These are phyloP conservation scores for Senna tora DNA, from an alignment of 306 rosid genomes.

Conservation along the genomic window DNA sequence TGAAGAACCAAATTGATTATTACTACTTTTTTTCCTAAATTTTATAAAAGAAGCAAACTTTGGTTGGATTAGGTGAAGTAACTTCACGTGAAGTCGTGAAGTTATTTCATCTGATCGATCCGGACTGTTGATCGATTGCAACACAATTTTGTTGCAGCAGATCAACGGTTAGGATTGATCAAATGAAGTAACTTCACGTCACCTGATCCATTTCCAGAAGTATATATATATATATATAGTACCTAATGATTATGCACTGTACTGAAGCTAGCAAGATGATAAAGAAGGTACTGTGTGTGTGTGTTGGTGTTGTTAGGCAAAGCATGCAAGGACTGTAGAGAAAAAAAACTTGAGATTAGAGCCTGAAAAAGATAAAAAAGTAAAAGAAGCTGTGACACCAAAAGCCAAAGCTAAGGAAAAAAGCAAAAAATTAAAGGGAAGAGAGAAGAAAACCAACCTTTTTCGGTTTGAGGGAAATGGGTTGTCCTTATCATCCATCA, in stretches of 20 bases:
- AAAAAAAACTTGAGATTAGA: slow-evolving; percentile 53
- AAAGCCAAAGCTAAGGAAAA: slow-evolving; percentile 68
- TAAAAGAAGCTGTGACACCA: slow-evolving; percentile 48
- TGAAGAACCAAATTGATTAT: too few relatives aligned
- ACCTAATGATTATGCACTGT: slow-evolving; percentile 53
- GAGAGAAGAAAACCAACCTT: slow-evolving; percentile 68
- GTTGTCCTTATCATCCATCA: slow-evolving; percentile 60
- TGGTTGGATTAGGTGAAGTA: too few relatives aligned
- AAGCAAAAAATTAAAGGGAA: slow-evolving; percentile 49
- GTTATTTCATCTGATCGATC: too few relatives aligned
- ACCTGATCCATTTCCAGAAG: too few relatives aligned
- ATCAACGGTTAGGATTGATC: too few relatives aligned
- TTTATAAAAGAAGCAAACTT: too few relatives aligned
- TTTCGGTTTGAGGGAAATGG: slow-evolving; percentile 89
- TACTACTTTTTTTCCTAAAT: too few relatives aligned
- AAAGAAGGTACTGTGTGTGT: slow-evolving; percentile 59
- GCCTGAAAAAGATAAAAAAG: slow-evolving; percentile 61
- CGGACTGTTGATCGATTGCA: too few relatives aligned
- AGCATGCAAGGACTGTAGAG: slow-evolving; percentile 52
- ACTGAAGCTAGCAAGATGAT: slow-evolving; percentile 53
- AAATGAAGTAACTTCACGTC: too few relatives aligned
- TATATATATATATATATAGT: too few relatives aligned
- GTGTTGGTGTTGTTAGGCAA: slow-evolving; percentile 51
- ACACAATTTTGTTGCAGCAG: too few relatives aligned
- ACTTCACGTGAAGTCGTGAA: too few relatives aligned